Percentiles rank a stretch among this genome's conserved stretches.
Evolutionary conservation across 1,139 yeast species (phyloP).

Genomic region (Suhomyces taliae): DNA sequence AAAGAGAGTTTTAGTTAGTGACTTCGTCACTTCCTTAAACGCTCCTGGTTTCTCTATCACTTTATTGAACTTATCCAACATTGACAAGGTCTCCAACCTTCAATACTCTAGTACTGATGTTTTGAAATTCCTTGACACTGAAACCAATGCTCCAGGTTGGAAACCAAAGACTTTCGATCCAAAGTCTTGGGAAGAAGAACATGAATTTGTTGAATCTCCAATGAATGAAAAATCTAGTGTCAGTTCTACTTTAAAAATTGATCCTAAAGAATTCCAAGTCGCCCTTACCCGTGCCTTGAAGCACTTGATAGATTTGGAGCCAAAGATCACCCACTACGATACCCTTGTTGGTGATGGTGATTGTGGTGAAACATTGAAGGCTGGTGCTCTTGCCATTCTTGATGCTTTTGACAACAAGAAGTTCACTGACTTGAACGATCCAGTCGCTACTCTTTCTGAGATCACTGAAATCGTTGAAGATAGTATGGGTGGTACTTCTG

Average conservation of each 20-base stretch:
- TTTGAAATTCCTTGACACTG: constrained; percentile 58
- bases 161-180: constrained; percentile 39
- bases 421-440: constrained; percentile 46
- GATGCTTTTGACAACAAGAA: constrained; percentile 44
- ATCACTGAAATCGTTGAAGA: constrained; percentile 72
- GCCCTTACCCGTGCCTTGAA: constrained; percentile 52
- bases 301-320: constrained; percentile 58
- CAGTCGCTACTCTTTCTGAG: constrained; percentile 46
- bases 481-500: constrained; percentile 96
- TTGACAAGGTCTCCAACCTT: constrained; percentile 33
- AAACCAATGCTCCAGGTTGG: constrained; percentile 86
- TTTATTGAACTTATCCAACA: constrained; percentile 60
- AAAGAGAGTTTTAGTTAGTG: constrained; percentile 64
- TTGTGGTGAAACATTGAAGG: constrained; percentile 87
- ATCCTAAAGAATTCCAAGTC: constrained; percentile 37
- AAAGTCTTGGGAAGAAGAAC: constrained; percentile 25
- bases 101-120: constrained; percentile 28
- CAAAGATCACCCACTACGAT: constrained; percentile 80
- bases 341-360: constrained; percentile 96
- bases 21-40: constrained; percentile 81
- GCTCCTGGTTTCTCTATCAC: constrained; percentile 92
- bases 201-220: constrained; percentile 31
- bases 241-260: constrained; percentile 41
- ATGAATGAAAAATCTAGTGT: constrained; percentile 26
- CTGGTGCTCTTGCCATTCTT: constrained; percentile 75